phyloP scores from a whole-genome alignment of 495 filamentous ascomycete species.

The Aspergillus steynii region DNA sequence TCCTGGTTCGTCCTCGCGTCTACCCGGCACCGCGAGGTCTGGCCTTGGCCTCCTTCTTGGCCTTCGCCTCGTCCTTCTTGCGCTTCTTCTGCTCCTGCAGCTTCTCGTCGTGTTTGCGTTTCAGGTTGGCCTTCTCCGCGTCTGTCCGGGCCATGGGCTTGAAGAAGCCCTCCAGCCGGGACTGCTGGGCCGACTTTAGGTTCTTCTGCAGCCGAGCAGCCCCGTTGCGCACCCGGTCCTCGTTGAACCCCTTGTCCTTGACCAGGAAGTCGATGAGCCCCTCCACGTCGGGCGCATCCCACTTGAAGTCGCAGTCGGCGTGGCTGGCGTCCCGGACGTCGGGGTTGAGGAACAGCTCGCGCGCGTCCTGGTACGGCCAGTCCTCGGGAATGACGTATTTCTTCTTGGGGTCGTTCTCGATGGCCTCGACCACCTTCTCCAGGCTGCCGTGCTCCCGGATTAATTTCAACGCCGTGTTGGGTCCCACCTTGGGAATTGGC shows the following conservation, averaged over 20 bases:
- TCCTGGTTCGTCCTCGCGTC: not conserved
- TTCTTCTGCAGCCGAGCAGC: constrained; percentile 80
- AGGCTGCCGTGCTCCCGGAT: constrained; percentile 87
- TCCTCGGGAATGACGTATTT: constrained; percentile 85
- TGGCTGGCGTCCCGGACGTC: constrained; percentile 85
- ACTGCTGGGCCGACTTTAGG: constrained; percentile 84
- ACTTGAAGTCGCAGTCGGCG: constrained; percentile 92
- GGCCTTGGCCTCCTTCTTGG: constrained; percentile 84
- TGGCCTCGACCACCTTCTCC: constrained; percentile 79
- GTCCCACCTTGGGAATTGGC: constrained; percentile 90
- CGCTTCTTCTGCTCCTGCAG: constrained; percentile 89
- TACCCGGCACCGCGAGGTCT: constrained; percentile 75
- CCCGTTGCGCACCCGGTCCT: constrained; percentile 81
- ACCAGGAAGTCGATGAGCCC: constrained; percentile 87
- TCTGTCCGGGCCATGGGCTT: constrained; percentile 88
- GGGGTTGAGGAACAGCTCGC: constrained; percentile 85
- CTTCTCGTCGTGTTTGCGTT: constrained; percentile 93
- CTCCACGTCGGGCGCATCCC: constrained; percentile 89
- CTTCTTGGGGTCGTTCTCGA: constrained; percentile 71
- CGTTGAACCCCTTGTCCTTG: constrained; percentile 92
- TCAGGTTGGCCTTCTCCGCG: constrained; percentile 75
- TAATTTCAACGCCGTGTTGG: constrained; percentile 84
- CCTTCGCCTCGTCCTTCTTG: constrained; percentile 80
- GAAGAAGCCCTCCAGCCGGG: constrained; percentile 96
- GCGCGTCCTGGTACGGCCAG: constrained; percentile 92